Evolutionary conservation across 805 yeast genomes (phyloP).

Genomic region (Clavispora santaluciae): DNA sequence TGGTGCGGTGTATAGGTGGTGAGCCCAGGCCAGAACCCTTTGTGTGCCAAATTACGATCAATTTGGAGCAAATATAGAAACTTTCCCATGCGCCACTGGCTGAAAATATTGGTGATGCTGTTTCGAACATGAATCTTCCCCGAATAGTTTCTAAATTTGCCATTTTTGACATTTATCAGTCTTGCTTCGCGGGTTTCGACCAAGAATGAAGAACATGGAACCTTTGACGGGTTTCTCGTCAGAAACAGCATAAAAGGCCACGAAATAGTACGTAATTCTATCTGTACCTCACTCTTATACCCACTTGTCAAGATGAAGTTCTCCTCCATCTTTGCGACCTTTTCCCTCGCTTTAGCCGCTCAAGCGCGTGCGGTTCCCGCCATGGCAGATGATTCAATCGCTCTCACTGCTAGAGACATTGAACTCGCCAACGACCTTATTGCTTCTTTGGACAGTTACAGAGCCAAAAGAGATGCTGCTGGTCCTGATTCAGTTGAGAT

Average conservation of each 20-base stretch:
- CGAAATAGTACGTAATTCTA: not conserved
- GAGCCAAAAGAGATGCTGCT: slow-evolving; percentile 25
- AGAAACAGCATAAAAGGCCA: not conserved
- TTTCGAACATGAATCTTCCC: not conserved
- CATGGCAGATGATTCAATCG: slow-evolving; percentile 3
- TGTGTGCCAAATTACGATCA: not conserved
- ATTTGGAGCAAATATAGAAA: not conserved
- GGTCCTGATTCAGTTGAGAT: slow-evolving; percentile 19
- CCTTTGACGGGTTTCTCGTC: too few relatives aligned
- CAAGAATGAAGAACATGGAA: not conserved
- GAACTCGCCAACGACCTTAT: slow-evolving; percentile 23
- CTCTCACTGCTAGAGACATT: slow-evolving; percentile 14
- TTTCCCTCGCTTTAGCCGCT: slow-evolving; percentile 15
- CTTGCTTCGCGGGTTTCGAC: not conserved
- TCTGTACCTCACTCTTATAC: not conserved
- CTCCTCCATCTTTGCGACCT: slow-evolving; percentile 12
- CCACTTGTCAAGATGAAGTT: slow-evolving; percentile 10
- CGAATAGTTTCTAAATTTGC: not conserved
- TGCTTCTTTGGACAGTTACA: slow-evolving; percentile 23
- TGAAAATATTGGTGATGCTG: not conserved
- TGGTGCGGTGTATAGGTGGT: not conserved
- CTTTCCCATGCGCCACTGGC: too few relatives aligned
- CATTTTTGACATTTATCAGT: not conserved
- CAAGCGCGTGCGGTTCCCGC: slow-evolving; percentile 17
- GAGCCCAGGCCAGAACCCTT: not conserved